Percentiles rank a stretch among this genome's conserved stretches.
Conservation (phyloP, 192 early-diverging fungal species). For the Cladochytrium replicatum region DNA sequence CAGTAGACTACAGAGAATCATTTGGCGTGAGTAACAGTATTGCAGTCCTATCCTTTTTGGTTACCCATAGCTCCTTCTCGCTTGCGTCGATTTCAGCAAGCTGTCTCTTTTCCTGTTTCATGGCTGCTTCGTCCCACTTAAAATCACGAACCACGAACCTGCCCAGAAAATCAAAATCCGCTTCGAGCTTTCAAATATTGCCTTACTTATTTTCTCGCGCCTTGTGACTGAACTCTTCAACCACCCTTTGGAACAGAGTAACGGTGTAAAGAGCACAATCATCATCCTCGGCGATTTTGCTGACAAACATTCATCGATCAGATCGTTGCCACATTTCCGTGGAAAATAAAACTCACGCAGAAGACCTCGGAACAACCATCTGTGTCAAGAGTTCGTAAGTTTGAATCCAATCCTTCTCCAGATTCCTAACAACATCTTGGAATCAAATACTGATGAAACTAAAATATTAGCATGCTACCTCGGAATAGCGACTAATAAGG, state of each 20-base stretch:
- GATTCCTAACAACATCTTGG: background rate
- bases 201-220: slow-evolving; percentile 72
- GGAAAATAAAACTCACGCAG: slow-evolving; percentile 64
- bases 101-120: slow-evolving; percentile 47
- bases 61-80: slow-evolving; percentile 70
- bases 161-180: slow-evolving; percentile 5
- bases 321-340: too few species aligned
- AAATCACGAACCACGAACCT: slow-evolving; percentile 94
- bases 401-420: slow-evolving; percentile 72
- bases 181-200: background rate
- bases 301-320: slow-evolving; percentile 8
- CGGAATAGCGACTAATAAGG: slow-evolving; percentile 90
- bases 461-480: slow-evolving; percentile 49
- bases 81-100: slow-evolving; percentile 58
- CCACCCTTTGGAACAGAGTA: slow-evolving; percentile 79
- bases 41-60: slow-evolving; percentile 9
- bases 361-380: slow-evolving; percentile 95
- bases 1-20: slow-evolving; percentile 31
- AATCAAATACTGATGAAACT: background rate
- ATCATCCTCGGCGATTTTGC: slow-evolving; percentile 86
- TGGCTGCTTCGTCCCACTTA: slow-evolving; percentile 74
- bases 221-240: slow-evolving; percentile 85
- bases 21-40: background rate
- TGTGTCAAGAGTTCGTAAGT: slow-evolving; percentile 83
- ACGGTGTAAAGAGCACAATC: slow-evolving; percentile 89